These are phyloP conservation scores for Rhodotorula glutinis DNA, from an alignment of 1,284 basidiomycete genomes.

Conservation along the genomic window DNA sequence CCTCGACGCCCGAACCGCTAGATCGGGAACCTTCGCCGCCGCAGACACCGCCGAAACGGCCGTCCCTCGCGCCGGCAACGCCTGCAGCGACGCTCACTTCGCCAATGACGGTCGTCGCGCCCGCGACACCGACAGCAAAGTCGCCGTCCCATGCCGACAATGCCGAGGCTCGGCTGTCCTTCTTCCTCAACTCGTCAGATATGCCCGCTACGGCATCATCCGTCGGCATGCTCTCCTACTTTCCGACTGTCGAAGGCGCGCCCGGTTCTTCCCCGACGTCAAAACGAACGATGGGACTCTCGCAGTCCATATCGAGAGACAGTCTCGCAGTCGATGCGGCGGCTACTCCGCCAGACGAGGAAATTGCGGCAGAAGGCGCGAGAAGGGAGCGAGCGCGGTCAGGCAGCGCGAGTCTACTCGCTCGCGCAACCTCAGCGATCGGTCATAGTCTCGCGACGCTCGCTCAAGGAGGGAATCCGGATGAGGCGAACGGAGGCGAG, in stretches of 20 bases:
- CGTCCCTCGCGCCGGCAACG: background rate
- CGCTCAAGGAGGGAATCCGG: conserved; percentile 53
- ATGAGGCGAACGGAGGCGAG: conserved; percentile 11
- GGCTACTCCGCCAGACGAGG: background rate
- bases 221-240: conserved; percentile 15
- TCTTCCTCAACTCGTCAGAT: conserved; percentile 16
- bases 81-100: background rate
- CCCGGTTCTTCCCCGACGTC: conserved; percentile 7
- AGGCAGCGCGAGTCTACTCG: conserved; percentile 73
- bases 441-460: conserved; percentile 65
- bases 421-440: conserved; percentile 78
- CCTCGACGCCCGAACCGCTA: background rate
- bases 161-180: conserved; percentile 14
- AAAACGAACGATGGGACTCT: background rate
- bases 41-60: background rate
- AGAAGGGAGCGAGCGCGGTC: conserved; percentile 53
- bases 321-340: background rate
- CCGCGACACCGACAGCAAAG: background rate
- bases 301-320: background rate
- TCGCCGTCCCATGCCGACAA: background rate
- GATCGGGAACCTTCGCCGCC: background rate
- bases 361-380: background rate
- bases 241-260: conserved; percentile 19
- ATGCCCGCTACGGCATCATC: background rate
- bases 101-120: background rate